Percentiles rank a stretch among this genome's conserved stretches.
phyloP scores from a whole-genome alignment of 257 asterid genomes.

The Linaria vulgaris region DNA sequence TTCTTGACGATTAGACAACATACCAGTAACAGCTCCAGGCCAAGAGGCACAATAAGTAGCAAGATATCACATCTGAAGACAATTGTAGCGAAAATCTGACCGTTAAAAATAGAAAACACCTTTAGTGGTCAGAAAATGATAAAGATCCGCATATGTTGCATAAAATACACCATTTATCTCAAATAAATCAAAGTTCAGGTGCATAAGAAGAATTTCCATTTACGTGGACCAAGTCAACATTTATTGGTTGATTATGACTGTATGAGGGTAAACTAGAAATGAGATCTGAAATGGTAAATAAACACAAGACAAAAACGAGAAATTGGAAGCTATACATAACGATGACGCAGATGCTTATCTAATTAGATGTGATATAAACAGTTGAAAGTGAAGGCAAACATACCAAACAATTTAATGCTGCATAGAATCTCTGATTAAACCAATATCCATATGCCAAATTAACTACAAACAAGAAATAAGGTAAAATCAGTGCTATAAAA shows the following conservation, averaged over 20 bases:
- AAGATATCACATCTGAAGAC: constrained; percentile 91
- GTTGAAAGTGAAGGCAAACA: constrained; percentile 25
- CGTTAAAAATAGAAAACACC: constrained; percentile 33
- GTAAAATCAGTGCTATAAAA: constrained; percentile 18
- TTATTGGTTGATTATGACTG: not conserved
- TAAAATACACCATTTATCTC: not conserved
- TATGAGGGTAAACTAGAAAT: constrained; percentile 17
- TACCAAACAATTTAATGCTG: constrained; percentile 86
- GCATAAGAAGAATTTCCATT: constrained; percentile 14
- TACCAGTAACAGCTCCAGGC: constrained; percentile 88
- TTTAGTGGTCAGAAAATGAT: constrained; percentile 29
- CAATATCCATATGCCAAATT: constrained; percentile 95
- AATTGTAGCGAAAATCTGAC: constrained; percentile 77
- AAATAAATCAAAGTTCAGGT: not conserved
- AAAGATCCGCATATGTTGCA: constrained; percentile 10
- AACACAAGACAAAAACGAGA: constrained; percentile 18
- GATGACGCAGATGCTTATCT: constrained; percentile 3
- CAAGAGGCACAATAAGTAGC: constrained; percentile 76
- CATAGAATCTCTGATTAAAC: constrained; percentile 67
- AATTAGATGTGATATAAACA: constrained; percentile 10
- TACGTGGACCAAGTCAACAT: constrained; percentile 7
- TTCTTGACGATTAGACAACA: no score
- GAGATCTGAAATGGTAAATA: constrained; percentile 23
- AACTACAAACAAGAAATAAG: constrained; percentile 47
- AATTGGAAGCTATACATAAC: constrained; percentile 12